phyloP scores from a whole-genome alignment of 441 rosid species.

The Codiaeum variegatum region DNA sequence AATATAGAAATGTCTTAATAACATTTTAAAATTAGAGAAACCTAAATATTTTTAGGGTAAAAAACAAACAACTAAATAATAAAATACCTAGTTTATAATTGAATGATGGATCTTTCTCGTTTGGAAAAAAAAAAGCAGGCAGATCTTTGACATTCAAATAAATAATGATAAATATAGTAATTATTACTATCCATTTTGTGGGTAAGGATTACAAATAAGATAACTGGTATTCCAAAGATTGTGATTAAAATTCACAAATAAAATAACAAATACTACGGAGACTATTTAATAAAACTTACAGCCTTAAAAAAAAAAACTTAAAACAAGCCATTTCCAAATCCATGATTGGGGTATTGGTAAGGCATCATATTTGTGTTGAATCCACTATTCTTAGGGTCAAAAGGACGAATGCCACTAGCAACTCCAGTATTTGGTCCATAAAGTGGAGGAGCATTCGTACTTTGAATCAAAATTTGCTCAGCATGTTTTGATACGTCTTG shows the following conservation, averaged over 20 bases:
- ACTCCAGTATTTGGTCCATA: not conserved
- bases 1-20: too few relatives aligned
- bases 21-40: too few relatives aligned
- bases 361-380: constrained; percentile 20
- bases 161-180: not conserved
- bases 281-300: not conserved
- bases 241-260: too few relatives aligned
- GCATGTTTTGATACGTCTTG: constrained; percentile 29
- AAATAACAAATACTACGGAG: not conserved
- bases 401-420: constrained; percentile 8
- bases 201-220: not conserved
- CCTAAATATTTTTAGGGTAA: too few relatives aligned
- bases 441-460: constrained; percentile 13
- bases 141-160: not conserved
- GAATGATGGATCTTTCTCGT: not conserved
- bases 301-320: not conserved
- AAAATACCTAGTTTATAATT: too few relatives aligned
- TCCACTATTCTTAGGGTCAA: constrained; percentile 10
- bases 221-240: too few relatives aligned
- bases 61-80: too few relatives aligned
- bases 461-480: constrained; percentile 27
- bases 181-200: not conserved
- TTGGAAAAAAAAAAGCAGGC: not conserved
- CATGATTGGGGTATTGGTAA: constrained; percentile 21
- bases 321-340: constrained; percentile 25